Evolutionary conservation across 495 filamentous ascomycete genomes (phyloP).

Genomic region (Daldinia vernicosa): DNA sequence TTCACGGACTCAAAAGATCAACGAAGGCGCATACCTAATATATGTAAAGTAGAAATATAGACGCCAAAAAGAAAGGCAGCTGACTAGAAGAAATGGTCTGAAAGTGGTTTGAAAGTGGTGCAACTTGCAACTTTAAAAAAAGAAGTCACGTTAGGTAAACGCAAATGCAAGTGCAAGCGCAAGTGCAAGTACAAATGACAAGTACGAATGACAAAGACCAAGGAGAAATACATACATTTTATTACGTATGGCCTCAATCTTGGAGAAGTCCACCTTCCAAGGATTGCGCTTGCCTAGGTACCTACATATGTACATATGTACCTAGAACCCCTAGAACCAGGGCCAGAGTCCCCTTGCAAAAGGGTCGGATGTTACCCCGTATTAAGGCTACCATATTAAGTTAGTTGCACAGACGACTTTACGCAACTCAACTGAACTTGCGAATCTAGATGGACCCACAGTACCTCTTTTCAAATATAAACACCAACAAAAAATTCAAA

Average conservation of each 20-base stretch:
- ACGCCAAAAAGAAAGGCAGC: neutral
- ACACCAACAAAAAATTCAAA: neutral
- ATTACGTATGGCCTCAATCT: constrained; percentile 17
- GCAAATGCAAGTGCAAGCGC: neutral
- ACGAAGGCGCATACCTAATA: neutral
- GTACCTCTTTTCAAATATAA: neutral
- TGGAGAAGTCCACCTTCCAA: constrained; percentile 5
- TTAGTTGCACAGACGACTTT: neutral
- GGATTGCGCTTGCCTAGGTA: neutral
- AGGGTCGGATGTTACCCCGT: neutral
- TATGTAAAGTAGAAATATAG: neutral
- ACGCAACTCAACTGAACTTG: neutral
- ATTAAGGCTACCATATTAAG: neutral
- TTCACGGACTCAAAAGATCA: constrained; percentile 9
- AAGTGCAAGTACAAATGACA: neutral
- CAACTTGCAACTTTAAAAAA: neutral
- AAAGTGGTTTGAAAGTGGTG: constrained; percentile 3
- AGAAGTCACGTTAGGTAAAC: constrained; percentile 9
- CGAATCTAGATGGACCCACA: neutral
- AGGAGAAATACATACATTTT: neutral
- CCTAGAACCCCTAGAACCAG: neutral
- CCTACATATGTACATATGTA: no score
- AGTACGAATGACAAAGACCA: neutral
- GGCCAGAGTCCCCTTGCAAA: neutral
- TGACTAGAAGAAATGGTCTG: neutral